Evolutionary conservation across 2,329 filamentous ascomycete species (phyloP).

Genomic region (Onygenales sp.): DNA sequence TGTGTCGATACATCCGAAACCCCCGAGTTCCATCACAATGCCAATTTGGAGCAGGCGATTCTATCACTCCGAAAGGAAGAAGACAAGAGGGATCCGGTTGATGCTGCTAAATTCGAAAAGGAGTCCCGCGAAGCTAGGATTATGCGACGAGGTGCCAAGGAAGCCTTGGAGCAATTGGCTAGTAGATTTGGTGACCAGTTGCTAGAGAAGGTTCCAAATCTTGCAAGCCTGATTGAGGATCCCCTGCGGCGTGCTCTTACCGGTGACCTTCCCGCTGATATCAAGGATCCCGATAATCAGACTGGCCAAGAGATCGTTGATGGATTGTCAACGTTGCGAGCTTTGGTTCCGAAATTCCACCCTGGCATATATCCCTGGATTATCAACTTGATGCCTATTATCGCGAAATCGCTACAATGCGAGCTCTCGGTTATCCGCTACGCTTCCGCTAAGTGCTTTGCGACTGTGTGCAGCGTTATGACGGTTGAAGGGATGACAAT

Average conservation of each 20-base stretch:
- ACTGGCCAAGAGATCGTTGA: slow-evolving; percentile 91
- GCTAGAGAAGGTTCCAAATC: slow-evolving; percentile 73
- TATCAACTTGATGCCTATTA: slow-evolving; percentile 69
- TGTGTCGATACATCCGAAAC: slow-evolving; percentile 97
- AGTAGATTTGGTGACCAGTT: slow-evolving; percentile 67
- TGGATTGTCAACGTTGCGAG: slow-evolving; percentile 83
- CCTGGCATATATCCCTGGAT: slow-evolving; percentile 67
- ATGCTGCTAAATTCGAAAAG: slow-evolving; percentile 79
- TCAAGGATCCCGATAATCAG: slow-evolving; percentile 61
- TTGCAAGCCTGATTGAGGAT: slow-evolving; percentile 70
- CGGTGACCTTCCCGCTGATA: slow-evolving; percentile 60
- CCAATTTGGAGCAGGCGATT: slow-evolving; percentile 66
- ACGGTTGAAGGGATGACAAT: slow-evolving; percentile 93
- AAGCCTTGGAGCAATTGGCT: slow-evolving; percentile 81
- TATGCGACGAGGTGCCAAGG: slow-evolving; percentile 85
- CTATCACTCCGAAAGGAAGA: slow-evolving; percentile 95
- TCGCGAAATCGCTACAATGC: slow-evolving; percentile 81
- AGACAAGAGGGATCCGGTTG: slow-evolving; percentile 83
- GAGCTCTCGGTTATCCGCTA: slow-evolving; percentile 88
- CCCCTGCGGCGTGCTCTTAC: slow-evolving; percentile 69
- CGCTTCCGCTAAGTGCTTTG: slow-evolving; percentile 93
- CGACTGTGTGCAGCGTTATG: slow-evolving; percentile 94
- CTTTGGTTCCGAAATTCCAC: slow-evolving; percentile 84
- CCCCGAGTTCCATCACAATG: slow-evolving; percentile 83
- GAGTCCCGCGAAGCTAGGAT: slow-evolving; percentile 85